Conservation (phyloP, 805 yeast genomes). For the Diddensiella santjacobensis region DNA sequence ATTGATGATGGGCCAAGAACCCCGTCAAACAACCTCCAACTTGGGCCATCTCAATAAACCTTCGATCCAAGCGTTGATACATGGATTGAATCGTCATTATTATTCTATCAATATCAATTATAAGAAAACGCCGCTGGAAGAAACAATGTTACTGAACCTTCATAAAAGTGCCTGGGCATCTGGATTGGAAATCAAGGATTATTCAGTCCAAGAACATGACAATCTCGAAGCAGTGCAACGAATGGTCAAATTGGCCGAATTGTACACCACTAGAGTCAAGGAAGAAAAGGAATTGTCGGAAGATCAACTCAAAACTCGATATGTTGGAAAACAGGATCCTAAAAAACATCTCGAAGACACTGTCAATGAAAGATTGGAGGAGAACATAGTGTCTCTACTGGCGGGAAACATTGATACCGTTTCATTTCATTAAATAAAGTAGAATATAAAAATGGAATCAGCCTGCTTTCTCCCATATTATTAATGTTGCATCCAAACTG, state of each 20-base stretch:
- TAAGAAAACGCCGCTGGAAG: slow-evolving; percentile 86
- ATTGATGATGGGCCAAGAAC: slow-evolving; percentile 94
- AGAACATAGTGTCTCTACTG: slow-evolving; percentile 79
- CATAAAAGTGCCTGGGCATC: slow-evolving; percentile 96
- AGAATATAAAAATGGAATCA: not conserved
- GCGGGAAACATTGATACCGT: slow-evolving; percentile 88
- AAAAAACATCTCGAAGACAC: slow-evolving; percentile 93
- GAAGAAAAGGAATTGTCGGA: slow-evolving; percentile 88
- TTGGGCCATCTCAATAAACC: slow-evolving; percentile 95
- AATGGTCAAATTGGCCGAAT: slow-evolving; percentile 86
- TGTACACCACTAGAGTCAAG: slow-evolving; percentile 81
- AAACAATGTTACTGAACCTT: slow-evolving; percentile 86
- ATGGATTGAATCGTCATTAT: slow-evolving; percentile 94
- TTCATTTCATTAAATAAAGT: slow-evolving; percentile 48
- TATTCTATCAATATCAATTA: slow-evolving; percentile 94
- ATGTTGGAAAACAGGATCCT: slow-evolving; percentile 98
- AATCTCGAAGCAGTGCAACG: slow-evolving; percentile 69
- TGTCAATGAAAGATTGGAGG: slow-evolving; percentile 81
- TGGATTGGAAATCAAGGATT: slow-evolving; percentile 77
- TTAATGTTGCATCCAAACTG: slow-evolving; percentile 18
- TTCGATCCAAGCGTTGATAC: slow-evolving; percentile 92
- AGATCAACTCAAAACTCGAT: slow-evolving; percentile 89
- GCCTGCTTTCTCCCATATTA: slow-evolving; percentile 9
- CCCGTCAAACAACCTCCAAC: slow-evolving; percentile 95
- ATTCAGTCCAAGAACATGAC: slow-evolving; percentile 67